Evolutionary conservation across 108 stramenopile genomes (phyloP).

Genomic region (Mediolabrus comicus): DNA sequence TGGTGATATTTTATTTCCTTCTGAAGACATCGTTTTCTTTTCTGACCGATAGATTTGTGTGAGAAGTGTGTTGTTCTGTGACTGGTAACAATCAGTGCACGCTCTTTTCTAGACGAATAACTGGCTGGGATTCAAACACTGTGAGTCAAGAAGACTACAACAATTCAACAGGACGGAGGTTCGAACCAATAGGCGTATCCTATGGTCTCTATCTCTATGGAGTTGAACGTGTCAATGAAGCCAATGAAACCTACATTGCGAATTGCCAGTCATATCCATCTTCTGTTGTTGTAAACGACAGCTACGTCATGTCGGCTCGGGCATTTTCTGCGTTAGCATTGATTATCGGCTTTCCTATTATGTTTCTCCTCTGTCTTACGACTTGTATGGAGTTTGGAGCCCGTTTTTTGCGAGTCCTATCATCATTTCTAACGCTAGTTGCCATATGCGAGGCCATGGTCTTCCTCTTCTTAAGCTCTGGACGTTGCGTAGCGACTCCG

Average conservation of each 20-base stretch:
- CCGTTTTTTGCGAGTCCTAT: not conserved
- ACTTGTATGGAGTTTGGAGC: slow-evolving; percentile 1
- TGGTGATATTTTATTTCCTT: not conserved
- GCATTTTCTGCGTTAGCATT: not conserved
- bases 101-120: not conserved
- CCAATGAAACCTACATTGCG: not conserved
- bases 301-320: not conserved
- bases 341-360: not conserved
- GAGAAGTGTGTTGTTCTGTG: not conserved
- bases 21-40: not conserved
- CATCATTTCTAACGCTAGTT: not conserved
- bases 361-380: not conserved
- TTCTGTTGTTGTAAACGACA: not conserved
- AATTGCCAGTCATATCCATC: slow-evolving; percentile 1
- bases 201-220: slow-evolving; percentile 11
- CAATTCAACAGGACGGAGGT: too few relatives aligned
- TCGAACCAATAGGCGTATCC: slow-evolving; percentile 2
- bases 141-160: not conserved
- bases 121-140: not conserved
- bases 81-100: slow-evolving; percentile 6
- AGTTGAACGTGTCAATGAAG: not conserved
- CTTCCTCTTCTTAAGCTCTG: not conserved
- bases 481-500: not conserved
- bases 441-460: not conserved
- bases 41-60: not conserved